These are phyloP conservation scores for Boletus sp. DNA, from an alignment of 1,284 basidiomycete species.

Conservation along the genomic window DNA sequence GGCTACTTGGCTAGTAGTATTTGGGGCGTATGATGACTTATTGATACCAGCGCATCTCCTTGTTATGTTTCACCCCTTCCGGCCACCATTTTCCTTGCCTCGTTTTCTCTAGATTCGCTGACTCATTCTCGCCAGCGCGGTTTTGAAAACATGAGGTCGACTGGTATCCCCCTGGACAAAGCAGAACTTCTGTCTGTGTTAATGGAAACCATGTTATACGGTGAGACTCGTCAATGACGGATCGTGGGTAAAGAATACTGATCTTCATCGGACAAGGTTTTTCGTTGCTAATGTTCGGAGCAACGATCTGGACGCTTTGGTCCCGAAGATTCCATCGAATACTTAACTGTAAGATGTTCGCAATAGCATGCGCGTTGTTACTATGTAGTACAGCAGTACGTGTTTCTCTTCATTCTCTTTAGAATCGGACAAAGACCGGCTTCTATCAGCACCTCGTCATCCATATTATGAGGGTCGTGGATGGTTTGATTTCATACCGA, in stretches of 20 bases:
- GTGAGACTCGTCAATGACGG: neutral
- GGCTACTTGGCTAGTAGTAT: no score
- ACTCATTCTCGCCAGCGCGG: neutral
- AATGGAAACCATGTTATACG: conserved; percentile 9
- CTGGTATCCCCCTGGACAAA: conserved; percentile 6
- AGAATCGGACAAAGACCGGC: neutral
- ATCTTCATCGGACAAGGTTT: conserved; percentile 2
- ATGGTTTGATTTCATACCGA: conserved; percentile 12
- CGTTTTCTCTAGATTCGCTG: neutral
- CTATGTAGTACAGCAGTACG: conserved; percentile 14
- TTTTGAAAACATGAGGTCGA: neutral
- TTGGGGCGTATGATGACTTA: neutral
- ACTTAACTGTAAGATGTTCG: conserved; percentile 9
- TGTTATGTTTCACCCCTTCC: no score
- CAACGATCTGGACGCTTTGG: conserved; percentile 4
- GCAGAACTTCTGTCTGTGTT: conserved; percentile 13
- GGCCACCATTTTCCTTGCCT: neutral
- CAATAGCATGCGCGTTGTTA: conserved; percentile 5
- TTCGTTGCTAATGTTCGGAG: conserved; percentile 16
- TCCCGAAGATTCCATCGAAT: neutral
- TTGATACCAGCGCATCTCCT: neutral
- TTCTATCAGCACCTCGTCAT: conserved; percentile 25
- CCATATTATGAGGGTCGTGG: conserved; percentile 22
- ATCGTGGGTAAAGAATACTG: neutral
- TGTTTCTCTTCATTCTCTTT: neutral